Evolutionary conservation across 2,329 filamentous ascomycete species (phyloP), one percentile per base, ranked within the genome.

Genomic region (Diaporthe destruens): DNA sequence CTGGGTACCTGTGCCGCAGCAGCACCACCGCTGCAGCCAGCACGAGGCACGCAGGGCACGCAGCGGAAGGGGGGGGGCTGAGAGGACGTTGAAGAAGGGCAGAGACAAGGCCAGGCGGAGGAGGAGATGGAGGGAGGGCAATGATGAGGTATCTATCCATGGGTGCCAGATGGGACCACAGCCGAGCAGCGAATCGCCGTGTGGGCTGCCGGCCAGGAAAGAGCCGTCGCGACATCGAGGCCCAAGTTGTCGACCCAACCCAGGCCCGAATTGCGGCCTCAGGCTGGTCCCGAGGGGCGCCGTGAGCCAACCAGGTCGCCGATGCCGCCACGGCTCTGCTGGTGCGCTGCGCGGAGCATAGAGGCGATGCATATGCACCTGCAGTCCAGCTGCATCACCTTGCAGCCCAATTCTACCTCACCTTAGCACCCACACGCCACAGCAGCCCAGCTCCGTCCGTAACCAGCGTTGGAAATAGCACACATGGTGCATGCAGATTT

Each of bases 201-300:
- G 66, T 66, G 66, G 32, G 11, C 53, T 42, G 69, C 44, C 51
- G 69, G 61, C 61, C 47, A 59, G 55, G 29, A 56, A 25, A 49
- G 49, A 51, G 71, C 55, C 56, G 71, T 69, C 63, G 54, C 63
- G 65, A 68, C 71, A 61, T 69, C 63, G 66, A 47, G 56, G 73
- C 71, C 73, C 54, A 72, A 70, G 49, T 34, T 51, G 71, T 70
- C 59, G 66, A 72, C 73, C 68, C 70, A 66, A 72, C 73, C 68
- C 70, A 66, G 71, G 73, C 71, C 73, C 71, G 69, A 70, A 72
- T 59, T 71, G 66, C 73, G 73, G 73, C 73, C 73, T 69, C 57
- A 72, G 23, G 71, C 66, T 72, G 55, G 73, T 72, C 71, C 67
- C 73, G 66, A 70, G 71, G 66, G 51, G 73, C 59, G 36, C 67